These are phyloP conservation scores for Kodamaea arcana DNA, from an alignment of 1,139 yeast genomes.

Conservation along the genomic window DNA sequence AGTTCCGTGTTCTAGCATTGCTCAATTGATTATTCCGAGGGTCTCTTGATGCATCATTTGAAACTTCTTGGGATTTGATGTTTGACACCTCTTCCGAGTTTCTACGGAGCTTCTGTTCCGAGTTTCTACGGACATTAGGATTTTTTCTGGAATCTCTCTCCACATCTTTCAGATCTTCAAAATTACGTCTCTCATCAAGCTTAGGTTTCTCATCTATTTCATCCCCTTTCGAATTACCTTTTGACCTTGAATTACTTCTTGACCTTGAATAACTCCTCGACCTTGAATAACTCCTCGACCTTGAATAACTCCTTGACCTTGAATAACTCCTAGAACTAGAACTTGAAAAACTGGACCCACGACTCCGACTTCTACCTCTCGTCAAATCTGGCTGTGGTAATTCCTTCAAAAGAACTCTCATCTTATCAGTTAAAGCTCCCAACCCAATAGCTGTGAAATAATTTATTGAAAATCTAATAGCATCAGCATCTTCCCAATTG, in stretches of 20 bases:
- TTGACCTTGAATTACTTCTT: not conserved
- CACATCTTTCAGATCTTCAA: too few relatives aligned
- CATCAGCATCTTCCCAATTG: slow-evolving; percentile 49
- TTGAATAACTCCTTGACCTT: slow-evolving; percentile 17
- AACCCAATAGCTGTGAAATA: slow-evolving; percentile 90
- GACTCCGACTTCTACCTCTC: slow-evolving; percentile 14
- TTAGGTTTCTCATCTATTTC: too few relatives aligned
- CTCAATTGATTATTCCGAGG: too few relatives aligned
- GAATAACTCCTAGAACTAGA: slow-evolving; percentile 15
- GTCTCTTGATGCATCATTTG: too few relatives aligned
- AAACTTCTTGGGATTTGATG: too few relatives aligned
- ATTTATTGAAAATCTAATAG: slow-evolving; percentile 76
- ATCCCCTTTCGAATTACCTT: too few relatives aligned
- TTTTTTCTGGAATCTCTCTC: slow-evolving; percentile 3
- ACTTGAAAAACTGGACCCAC: slow-evolving; percentile 10
- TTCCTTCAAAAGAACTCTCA: slow-evolving; percentile 56
- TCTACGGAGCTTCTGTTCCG: too few relatives aligned
- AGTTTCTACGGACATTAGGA: too few relatives aligned
- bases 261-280: slow-evolving; percentile 2
- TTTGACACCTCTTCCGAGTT: too few relatives aligned
- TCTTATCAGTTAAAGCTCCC: slow-evolving; percentile 76
- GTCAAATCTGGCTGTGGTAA: slow-evolving; percentile 22
- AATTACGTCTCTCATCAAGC: too few relatives aligned
- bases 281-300: slow-evolving; percentile 8
- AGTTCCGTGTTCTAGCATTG: slow-evolving; percentile 1